Evolutionary conservation across 192 early-diverging fungal species (phyloP), one percentile per base, ranked within the genome.

Genomic region (Backusella psychrophila): DNA sequence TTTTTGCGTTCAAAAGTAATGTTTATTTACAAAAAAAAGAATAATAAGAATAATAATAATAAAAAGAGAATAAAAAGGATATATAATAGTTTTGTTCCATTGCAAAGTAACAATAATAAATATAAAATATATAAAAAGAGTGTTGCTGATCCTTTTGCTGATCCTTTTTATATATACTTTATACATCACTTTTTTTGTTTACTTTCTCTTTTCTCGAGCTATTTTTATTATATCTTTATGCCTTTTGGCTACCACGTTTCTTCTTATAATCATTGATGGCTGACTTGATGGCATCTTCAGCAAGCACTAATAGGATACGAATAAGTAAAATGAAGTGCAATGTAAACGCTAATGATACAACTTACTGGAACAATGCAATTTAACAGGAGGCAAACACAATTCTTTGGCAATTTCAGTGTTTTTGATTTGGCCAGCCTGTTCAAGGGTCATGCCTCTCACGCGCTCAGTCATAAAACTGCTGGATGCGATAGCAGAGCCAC

Each of bases 361-460:
- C 89, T 76, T 88, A 95, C 94, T 99, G 17, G 96, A 98, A 85
- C 97, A 99, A 86, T 99, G 97, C 34, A 99, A 88, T 86, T 99
- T 99, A 75, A 98, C 97, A 29, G 97, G 97, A 34, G 97, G 97
- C 69, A 99, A 78, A 63, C 91, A 91, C 72, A 99, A 85, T 82
- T 99, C 97, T 82, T 94, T 95, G 21, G 97, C 97, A 85, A 99
- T 97, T 77, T 97, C 96, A 3, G 95, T 96, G 83, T 99, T 99
- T 78, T 94, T 98, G 81, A 99, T 96, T 81, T 94, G 85, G 12
- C 90, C 86, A 17, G 96, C 96, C 74, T 98, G 94, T 77, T 95
- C 92, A 31, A 99, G 85, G 70, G 89, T 95, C 93, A 99, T 88
- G 2, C 97, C 97, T 67, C 94, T 92, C 49, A 99, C 97, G 77